Conservation (phyloP, 345 rosid genomes). For the Isatis tinctoria region DNA sequence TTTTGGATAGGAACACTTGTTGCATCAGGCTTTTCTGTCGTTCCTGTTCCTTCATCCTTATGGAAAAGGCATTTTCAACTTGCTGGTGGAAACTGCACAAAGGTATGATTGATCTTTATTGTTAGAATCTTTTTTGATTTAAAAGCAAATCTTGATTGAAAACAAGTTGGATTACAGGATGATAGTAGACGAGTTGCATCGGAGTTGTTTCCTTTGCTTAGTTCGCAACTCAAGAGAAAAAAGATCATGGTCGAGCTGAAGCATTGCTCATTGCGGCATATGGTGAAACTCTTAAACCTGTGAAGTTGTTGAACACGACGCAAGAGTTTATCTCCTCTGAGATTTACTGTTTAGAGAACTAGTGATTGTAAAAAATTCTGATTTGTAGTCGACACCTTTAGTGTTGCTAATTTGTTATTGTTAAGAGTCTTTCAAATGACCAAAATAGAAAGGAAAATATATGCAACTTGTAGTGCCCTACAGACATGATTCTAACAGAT, state of each 20-base stretch:
- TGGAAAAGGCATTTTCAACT: too few relatives aligned
- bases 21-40: constrained; percentile 81
- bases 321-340: constrained; percentile 14
- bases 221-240: constrained; percentile 58
- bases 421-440: neutral
- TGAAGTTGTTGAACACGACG: constrained; percentile 31
- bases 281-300: constrained; percentile 51
- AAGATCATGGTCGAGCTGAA: constrained; percentile 95
- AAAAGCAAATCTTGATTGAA: neutral
- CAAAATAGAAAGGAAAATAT: too few relatives aligned
- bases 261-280: constrained; percentile 81
- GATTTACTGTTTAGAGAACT: constrained; percentile 11
- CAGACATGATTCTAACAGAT: too few relatives aligned
- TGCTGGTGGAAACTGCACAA: too few relatives aligned
- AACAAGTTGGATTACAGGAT: constrained; percentile 44
- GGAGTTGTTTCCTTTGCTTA: constrained; percentile 64
- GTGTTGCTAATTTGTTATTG: neutral
- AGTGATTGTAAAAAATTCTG: neutral
- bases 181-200: constrained; percentile 80
- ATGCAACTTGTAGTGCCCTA: too few relatives aligned
- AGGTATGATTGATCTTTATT: too few relatives aligned
- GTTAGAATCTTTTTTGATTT: neutral
- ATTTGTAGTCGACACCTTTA: neutral
- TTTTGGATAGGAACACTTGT: constrained; percentile 87
- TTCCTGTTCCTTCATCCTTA: constrained; percentile 75